Evolutionary conservation across 108 stramenopile genomes (phyloP).

Genomic region (Skeletonema grethae): DNA sequence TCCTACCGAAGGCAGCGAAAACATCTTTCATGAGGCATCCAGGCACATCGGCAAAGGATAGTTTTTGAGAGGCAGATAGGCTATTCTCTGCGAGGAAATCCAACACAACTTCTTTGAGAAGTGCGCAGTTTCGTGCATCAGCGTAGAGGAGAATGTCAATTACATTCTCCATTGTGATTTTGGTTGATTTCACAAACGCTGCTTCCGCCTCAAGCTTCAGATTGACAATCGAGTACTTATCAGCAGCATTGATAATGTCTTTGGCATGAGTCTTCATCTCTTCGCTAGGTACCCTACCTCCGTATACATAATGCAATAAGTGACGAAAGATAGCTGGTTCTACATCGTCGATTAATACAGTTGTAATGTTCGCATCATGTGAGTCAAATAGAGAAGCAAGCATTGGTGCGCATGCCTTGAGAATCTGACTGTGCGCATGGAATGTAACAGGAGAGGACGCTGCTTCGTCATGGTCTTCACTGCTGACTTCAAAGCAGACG

Average conservation of each 20-base stretch:
- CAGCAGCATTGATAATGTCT: slow-evolving; percentile 7
- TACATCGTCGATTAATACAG: not conserved
- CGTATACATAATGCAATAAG: not conserved
- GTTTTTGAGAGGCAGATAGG: too few species aligned
- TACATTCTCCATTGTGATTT: not conserved
- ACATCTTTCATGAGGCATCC: too few species aligned
- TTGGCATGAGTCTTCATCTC: too few species aligned
- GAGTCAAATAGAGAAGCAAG: not conserved
- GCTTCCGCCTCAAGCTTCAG: too few species aligned
- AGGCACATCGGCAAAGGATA: too few species aligned
- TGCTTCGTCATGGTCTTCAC: not conserved
- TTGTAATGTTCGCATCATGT: not conserved
- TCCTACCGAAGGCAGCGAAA: too few species aligned
- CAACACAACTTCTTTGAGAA: slow-evolving; percentile 10
- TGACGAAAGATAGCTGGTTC: not conserved
- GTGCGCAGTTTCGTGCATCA: not conserved
- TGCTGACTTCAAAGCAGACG: slow-evolving; percentile 2
- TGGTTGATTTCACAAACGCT: not conserved
- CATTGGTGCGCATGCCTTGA: not conserved
- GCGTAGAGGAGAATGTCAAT: not conserved
- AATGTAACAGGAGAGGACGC: not conserved
- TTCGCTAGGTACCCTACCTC: not conserved
- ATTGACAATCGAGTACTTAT: slow-evolving; percentile 5
- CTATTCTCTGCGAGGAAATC: slow-evolving; percentile 16
- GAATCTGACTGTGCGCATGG: not conserved